Evolutionary conservation across 768 basidiomycete species (phyloP), one percentile per base, ranked within the genome.

Genomic region (Candolleomyces eurysporus): DNA sequence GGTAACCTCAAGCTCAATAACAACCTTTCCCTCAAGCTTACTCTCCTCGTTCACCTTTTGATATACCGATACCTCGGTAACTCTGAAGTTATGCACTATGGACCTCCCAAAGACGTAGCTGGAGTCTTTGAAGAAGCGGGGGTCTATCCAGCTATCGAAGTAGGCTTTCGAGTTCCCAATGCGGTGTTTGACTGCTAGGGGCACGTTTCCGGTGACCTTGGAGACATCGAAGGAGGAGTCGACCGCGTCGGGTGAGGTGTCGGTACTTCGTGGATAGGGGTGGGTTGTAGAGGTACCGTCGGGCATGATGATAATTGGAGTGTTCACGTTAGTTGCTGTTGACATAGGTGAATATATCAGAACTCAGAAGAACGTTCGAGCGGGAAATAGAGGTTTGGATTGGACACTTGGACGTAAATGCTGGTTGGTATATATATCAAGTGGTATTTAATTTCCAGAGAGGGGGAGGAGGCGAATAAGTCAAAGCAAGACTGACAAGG

Each of bases 1-100:
- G 32, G 71, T 65, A 4, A 82, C 81, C 14, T 64, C 70, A 30
- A 78, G 68, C 63, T 81, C 81, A 39, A 71, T 64, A 0, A 83
- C 79, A 11, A 81, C 77, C 16, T 75, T 69, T 0, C 75, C 79
- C 65, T 83, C 82, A 13, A 67, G 58, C 64, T 74, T 78, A 19
- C 67, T 68, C 0, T 76, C 73, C 58, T 79, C 83, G 56, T 83
- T 81, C 16, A 65, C 50, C 61, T 82, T 82, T 32, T 65, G 56
- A 6, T 71, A 17, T 26, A 82, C 59, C 3, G 78, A 80, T 0
- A 79, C 63, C 42, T 82, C 79, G 3, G 71, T 76, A 45, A 78
- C 73, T 6, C 45, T 40, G 46, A 79, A 48, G 2, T 73, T 57
- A 21, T 64, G 61, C 26, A 58, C 60, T 36, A 74, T 69, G 16